Percentiles rank a stretch among this genome's conserved stretches.
phyloP scores from a whole-genome alignment of 148 eudicot genomes.

The Nyssa sinensis region DNA sequence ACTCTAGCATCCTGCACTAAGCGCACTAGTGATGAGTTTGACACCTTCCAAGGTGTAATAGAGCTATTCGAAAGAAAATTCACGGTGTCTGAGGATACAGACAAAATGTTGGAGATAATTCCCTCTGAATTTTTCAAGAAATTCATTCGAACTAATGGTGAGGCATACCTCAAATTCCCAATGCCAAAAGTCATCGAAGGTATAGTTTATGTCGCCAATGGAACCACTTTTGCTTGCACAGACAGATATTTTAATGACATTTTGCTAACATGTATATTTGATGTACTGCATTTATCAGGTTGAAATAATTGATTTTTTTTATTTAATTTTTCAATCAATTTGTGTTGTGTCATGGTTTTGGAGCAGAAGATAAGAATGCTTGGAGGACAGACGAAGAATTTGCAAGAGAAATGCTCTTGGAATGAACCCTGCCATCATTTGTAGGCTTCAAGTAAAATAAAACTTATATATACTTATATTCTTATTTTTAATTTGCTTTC shows the following conservation, averaged over 20 bases:
- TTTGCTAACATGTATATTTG: too few species aligned
- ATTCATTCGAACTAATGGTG: constrained; percentile 51
- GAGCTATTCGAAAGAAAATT: constrained; percentile 48
- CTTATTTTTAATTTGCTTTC: neutral
- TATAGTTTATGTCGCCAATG: neutral
- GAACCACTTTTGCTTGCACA: neutral
- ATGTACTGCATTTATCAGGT: too few species aligned
- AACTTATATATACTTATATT: too few species aligned
- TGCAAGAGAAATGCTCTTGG: too few species aligned
- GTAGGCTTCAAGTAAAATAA: constrained; percentile 43
- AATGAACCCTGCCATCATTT: too few species aligned
- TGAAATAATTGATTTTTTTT: too few species aligned
- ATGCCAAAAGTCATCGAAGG: constrained; percentile 60
- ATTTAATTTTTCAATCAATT: neutral
- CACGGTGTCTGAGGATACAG: constrained; percentile 30
- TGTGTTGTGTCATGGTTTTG: neutral
- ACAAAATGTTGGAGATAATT: constrained; percentile 26
- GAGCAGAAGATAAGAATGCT: constrained; percentile 52
- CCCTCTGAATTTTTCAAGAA: constrained; percentile 58
- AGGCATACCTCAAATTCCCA: constrained; percentile 45
- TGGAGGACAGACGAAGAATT: too few species aligned
- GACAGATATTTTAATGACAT: too few species aligned
- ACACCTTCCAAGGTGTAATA: constrained; percentile 38
- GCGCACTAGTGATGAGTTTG: constrained; percentile 52
- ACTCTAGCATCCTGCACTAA: constrained; percentile 29